Conservation (phyloP, 257 asterid species). For the Solanum ossicruentum region DNA sequence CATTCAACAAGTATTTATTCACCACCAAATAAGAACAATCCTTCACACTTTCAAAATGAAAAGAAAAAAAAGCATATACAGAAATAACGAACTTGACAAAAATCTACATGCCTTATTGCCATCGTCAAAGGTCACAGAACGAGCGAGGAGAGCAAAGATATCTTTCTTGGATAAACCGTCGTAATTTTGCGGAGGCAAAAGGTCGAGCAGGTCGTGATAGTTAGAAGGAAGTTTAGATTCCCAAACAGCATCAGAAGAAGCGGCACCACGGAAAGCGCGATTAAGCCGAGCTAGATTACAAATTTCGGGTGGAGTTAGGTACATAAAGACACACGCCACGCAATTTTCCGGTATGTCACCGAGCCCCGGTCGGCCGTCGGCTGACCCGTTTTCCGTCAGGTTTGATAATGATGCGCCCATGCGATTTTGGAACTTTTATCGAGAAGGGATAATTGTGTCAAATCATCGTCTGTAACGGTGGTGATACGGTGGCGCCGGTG, state of each 20-base stretch:
- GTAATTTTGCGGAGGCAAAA: constrained; percentile 27
- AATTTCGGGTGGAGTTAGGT: constrained; percentile 91
- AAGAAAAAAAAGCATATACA: background rate
- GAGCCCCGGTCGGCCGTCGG: constrained; percentile 57
- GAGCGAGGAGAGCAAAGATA: constrained; percentile 73
- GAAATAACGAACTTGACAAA: background rate
- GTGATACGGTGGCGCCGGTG: background rate
- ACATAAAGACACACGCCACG: constrained; percentile 74
- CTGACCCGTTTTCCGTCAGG: constrained; percentile 65
- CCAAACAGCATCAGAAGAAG: constrained; percentile 97
- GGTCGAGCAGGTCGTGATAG: constrained; percentile 52
- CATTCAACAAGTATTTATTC: background rate
- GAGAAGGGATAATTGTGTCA: background rate
- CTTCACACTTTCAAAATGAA: background rate
- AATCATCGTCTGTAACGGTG: background rate
- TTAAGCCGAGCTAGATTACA: constrained; percentile 92
- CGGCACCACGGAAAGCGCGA: constrained; percentile 97
- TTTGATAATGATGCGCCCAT: constrained; percentile 93
- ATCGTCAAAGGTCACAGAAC: constrained; percentile 65
- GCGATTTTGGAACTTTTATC: background rate
- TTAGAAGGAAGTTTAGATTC: constrained; percentile 83
- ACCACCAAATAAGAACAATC: background rate
- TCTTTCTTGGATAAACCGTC: constrained; percentile 43
- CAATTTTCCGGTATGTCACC: constrained; percentile 99
- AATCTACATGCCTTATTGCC: constrained; percentile 46